Evolutionary conservation across 73 alveolate species (phyloP).

Genomic region (Symbiodinium natans): DNA sequence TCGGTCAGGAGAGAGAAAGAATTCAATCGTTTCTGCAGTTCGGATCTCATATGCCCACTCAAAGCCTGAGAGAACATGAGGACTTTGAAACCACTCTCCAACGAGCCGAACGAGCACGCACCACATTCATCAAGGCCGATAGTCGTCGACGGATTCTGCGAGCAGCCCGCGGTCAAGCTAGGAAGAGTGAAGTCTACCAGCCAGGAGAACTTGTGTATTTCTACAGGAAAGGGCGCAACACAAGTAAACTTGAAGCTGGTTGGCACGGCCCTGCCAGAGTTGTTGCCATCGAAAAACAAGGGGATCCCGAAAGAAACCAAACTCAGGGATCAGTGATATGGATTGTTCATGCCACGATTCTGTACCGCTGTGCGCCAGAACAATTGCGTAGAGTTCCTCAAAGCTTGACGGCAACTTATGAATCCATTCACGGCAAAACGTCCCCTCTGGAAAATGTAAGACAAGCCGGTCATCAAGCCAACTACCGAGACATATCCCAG

Average conservation of each 20-base stretch:
- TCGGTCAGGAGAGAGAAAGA: neutral
- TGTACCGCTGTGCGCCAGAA: constrained; percentile 34
- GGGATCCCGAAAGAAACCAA: neutral
- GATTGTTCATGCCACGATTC: neutral
- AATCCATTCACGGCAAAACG: neutral
- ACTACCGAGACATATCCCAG: neutral
- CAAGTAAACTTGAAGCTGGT: neutral
- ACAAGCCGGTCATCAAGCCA: neutral
- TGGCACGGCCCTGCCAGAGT: constrained; percentile 28
- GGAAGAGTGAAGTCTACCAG: neutral
- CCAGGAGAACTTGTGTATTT: constrained; percentile 1
- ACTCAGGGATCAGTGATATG: neutral
- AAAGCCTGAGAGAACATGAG: neutral
- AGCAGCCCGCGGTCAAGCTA: neutral
- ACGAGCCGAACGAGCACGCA: neutral
- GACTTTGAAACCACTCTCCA: neutral
- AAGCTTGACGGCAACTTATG: neutral
- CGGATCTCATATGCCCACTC: neutral
- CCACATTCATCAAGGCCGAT: neutral
- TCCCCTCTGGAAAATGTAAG: neutral
- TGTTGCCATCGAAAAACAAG: neutral
- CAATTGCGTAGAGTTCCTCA: neutral
- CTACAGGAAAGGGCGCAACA: neutral
- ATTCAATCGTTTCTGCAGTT: neutral
- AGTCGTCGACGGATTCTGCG: neutral